Base-by-base conservation (phyloP, 2,329 filamentous ascomycete species). In the Gyromitra esculenta region DNA sequence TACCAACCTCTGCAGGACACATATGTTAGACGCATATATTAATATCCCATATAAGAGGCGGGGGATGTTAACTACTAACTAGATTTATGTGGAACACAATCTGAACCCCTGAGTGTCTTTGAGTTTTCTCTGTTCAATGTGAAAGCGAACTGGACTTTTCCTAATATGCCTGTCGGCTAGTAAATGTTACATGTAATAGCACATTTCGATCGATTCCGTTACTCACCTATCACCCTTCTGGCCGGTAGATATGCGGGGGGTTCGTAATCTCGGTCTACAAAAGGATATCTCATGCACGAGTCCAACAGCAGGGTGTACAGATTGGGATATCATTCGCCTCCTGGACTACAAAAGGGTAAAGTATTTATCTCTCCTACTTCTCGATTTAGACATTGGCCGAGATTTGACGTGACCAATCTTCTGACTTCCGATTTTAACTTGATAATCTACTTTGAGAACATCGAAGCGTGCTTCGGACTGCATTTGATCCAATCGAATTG, bases 391-490 rank as follows among this genome's bases (percentile, higher is more conserved):
- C 7, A 15, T 65, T 59, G 37, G 21, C 54, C 65, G 41, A 67
- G 35, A 13, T 35, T 25, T 31, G n/a, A 57, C 57, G 13, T 25
- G 35, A 21, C 57, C 59, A 13, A 57, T 48, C 59, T 64, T 31
- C 48, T 66, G 48, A 66, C 43, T 48, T 35, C 21, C 50, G n/a
- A 57, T 65, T 59, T 25, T 13, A 50, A 35, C 35, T 37, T 48
- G 13, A 45, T 48, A 64, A 56, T 48, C 35, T 60, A 57, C 21
- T 18, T 35, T 56, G 43, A 71, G 57, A 43, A 48, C 59, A 64
- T 64, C 57, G 37, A 25, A 43, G 64, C 45, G 69, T 72, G 69
- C 60, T 72, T 65, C 60, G 39, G 37, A 63, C 15, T 65, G 60
- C 60, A 59, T 56, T 64, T 37, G 43, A 48, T 37, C 65, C 21